Percentiles rank a stretch among this genome's conserved stretches.
Evolutionary conservation across 1,284 basidiomycete genomes (phyloP).

Genomic region (Bondarzewia mesenterica): DNA sequence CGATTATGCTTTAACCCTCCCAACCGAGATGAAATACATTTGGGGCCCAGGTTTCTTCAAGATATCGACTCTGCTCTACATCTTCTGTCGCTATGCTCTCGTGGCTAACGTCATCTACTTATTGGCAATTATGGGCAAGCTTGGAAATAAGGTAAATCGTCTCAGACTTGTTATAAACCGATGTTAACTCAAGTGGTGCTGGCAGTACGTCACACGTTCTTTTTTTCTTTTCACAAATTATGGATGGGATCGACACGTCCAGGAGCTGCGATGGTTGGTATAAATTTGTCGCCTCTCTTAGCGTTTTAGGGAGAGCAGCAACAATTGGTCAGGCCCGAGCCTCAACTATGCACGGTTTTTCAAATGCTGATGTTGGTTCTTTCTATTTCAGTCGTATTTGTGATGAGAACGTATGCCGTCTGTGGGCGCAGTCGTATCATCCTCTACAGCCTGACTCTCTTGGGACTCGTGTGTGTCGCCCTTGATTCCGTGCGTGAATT

Average conservation of each 20-base stretch:
- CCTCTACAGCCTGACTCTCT: slow-evolving; percentile 16
- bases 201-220: too few species aligned
- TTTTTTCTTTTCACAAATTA: too few species aligned
- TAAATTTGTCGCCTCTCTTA: slow-evolving; percentile 21
- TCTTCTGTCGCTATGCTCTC: slow-evolving; percentile 3
- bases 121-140: slow-evolving; percentile 2
- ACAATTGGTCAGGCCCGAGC: neutral
- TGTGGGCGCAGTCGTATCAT: slow-evolving; percentile 19
- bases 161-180: too few species aligned
- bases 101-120: slow-evolving; percentile 5
- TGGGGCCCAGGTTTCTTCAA: neutral
- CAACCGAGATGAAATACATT: slow-evolving; percentile 3
- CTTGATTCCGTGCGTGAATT: slow-evolving; percentile 20
- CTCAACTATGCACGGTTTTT: too few species aligned
- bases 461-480: slow-evolving; percentile 20
- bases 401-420: slow-evolving; percentile 24
- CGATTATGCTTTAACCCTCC: slow-evolving; percentile 5
- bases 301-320: slow-evolving; percentile 19
- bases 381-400: slow-evolving; percentile 23
- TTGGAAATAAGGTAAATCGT: neutral
- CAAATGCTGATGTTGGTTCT: too few species aligned
- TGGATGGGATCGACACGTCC: neutral
- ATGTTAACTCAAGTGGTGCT: too few species aligned
- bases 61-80: slow-evolving; percentile 1
- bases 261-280: slow-evolving; percentile 27